phyloP scores from a whole-genome alignment of 371 early-diverging fungal species.

The Amoeboaphelidium occidentale region DNA sequence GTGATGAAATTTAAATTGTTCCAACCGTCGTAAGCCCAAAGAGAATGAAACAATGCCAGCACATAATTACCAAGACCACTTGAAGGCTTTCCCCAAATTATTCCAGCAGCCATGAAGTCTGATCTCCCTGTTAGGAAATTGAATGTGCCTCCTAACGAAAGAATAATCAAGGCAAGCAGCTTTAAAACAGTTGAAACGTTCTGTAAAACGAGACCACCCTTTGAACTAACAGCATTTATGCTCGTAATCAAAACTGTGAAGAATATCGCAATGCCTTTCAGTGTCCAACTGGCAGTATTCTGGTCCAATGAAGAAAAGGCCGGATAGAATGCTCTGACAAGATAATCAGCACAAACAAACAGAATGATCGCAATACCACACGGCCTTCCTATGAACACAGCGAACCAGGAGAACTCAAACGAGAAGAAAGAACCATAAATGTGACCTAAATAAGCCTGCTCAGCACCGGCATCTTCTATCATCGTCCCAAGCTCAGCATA shows the following conservation, averaged over 20 bases:
- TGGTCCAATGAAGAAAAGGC: background rate
- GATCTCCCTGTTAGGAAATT: background rate
- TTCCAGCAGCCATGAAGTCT: background rate
- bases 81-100: background rate
- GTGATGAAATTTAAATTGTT: background rate
- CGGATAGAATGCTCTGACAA: background rate
- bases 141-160: background rate
- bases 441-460: background rate
- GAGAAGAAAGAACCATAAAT: background rate
- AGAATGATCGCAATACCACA: background rate
- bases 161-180: background rate
- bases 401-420: background rate
- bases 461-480: background rate
- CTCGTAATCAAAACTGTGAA: background rate
- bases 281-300: background rate
- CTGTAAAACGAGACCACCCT: background rate
- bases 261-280: background rate
- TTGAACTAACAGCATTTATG: too few relatives aligned
- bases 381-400: background rate
- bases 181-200: background rate
- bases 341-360: background rate
- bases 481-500: background rate
- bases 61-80: background rate
- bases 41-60: background rate
- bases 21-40: background rate